Percentiles rank a stretch among this genome's conserved stretches.
Conservation (phyloP, 2,329 filamentous ascomycete genomes). For the Fusarium fujikuroi region DNA sequence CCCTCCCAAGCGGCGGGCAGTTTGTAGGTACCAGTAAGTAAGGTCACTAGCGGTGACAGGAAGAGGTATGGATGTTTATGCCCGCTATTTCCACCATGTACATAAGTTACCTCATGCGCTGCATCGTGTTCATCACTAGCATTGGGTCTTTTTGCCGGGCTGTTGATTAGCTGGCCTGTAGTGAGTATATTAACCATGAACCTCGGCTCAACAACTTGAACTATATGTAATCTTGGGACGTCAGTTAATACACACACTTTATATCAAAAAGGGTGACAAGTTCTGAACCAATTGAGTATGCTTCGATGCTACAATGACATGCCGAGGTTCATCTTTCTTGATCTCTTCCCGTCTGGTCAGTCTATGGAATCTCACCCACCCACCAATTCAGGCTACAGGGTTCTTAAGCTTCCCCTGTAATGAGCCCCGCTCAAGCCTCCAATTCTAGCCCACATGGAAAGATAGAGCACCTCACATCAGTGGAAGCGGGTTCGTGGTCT, state of each 20-base stretch:
- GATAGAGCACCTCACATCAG: neutral
- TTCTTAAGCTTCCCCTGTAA: neutral
- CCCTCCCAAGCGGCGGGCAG: neutral
- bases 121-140: neutral
- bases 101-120: neutral
- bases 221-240: neutral
- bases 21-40: neutral
- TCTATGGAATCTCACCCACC: neutral
- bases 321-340: slow-evolving; percentile 15
- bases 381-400: neutral
- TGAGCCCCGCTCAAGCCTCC: neutral
- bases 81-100: neutral
- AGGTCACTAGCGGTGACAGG: neutral
- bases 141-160: neutral
- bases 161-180: neutral
- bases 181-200: slow-evolving; percentile 2
- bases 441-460: neutral
- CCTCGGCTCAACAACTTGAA: slow-evolving; percentile 7
- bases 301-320: slow-evolving; percentile 3
- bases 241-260: neutral
- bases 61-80: neutral
- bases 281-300: neutral
- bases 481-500: neutral
- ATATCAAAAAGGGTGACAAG: neutral
- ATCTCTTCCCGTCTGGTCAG: neutral